phyloP scores from a whole-genome alignment of 2,329 filamentous ascomycete genomes.

The Penicillium concentricum region DNA sequence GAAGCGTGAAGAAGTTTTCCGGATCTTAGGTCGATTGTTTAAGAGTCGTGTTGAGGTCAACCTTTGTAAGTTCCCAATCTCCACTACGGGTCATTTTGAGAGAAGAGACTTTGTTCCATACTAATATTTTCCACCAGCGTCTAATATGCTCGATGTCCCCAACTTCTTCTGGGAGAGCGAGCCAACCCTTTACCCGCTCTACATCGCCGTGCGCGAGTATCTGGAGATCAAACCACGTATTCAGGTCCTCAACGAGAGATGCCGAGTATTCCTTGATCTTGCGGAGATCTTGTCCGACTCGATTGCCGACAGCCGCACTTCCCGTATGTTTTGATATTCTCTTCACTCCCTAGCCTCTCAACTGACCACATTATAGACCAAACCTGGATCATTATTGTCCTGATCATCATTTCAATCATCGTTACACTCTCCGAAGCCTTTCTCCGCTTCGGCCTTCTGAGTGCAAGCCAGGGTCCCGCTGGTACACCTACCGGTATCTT shows the following conservation, averaged over 20 bases:
- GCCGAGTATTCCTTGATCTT: conserved; percentile 91
- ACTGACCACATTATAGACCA: conserved; percentile 52
- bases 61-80: conserved; percentile 66
- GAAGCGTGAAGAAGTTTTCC: conserved; percentile 87
- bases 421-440: conserved; percentile 89
- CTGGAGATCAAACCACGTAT: conserved; percentile 96
- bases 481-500: conserved; percentile 15
- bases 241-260: conserved; percentile 94
- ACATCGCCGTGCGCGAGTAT: conserved; percentile 92
- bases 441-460: conserved; percentile 76
- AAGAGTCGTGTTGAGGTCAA: conserved; percentile 96
- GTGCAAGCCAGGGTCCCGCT: conserved; percentile 27
- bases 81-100: background rate
- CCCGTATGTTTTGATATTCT: conserved; percentile 48
- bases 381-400: conserved; percentile 96
- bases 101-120: background rate
- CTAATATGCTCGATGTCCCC: conserved; percentile 92
- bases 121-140: conserved; percentile 56
- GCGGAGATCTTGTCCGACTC: conserved; percentile 92
- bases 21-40: conserved; percentile 85
- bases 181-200: conserved; percentile 89
- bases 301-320: conserved; percentile 94
- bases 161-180: conserved; percentile 87
- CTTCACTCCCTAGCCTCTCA: background rate
- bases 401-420: conserved; percentile 86